Evolutionary conservation across 1,284 basidiomycete genomes (phyloP), one percentile per base, ranked within the genome.

Genomic region (Sanghuangporus weigelae): DNA sequence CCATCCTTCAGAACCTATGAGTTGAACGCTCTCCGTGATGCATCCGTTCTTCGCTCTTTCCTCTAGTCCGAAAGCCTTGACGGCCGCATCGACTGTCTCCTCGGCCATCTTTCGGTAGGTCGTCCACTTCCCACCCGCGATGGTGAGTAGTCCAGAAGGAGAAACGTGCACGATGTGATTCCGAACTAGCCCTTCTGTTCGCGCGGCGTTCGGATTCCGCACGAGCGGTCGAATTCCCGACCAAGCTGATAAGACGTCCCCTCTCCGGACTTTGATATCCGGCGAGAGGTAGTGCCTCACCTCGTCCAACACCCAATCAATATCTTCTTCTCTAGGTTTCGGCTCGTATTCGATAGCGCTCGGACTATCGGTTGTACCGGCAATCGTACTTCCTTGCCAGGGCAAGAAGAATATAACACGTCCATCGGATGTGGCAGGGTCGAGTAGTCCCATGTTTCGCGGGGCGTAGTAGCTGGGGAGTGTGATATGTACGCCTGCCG

Each of bases 391-490:
- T 23, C 96, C 96, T 78, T 98, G 92, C 96, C 96, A 99, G 0
- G 96, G 96, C 21, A 99, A 84, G 85, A 98, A 98, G 84, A 98
- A 99, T 73, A 98, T 96, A 65, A 99, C 96, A 53, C 96, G 90
- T 0, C 96, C 96, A 70, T 99, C 96, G 0, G 92, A 95, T 7
- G 96, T 98, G 10, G 93, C 83, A 0, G 96, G 96, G 77, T 99
- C 96, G 60, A 99, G 85, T 7, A 99, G 83, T 57, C 96, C 96
- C 92, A 98, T 98, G 63, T 85, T 92, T 58, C 93, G 89, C 2
- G 96, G 96, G 7, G 94, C 93, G 73, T 97, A 98, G 80, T 98
- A 99, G 74, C 93, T 94, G 2, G 96, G 96, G 11, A 99, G 86
- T 0, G 96, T 98, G 76, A 98, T 95, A 78, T 98, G 96, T 36